Evolutionary conservation across 257 asterid genomes (phyloP).

Genomic region (Verbena officinalis): DNA sequence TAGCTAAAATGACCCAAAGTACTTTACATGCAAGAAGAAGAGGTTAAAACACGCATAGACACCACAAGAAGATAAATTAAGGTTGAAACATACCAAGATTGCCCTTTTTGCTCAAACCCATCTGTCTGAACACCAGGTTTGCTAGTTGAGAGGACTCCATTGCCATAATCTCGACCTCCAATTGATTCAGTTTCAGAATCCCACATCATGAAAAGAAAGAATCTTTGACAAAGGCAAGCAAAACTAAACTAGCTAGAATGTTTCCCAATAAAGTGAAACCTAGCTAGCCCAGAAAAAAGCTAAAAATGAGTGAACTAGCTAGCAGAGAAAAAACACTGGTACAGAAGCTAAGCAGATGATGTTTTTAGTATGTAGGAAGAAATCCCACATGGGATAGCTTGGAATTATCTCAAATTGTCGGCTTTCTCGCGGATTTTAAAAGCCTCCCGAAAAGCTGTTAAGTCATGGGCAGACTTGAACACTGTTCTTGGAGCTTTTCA

Average conservation of each 20-base stretch:
- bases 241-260: neutral
- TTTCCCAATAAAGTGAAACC: no score
- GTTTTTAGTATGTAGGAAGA: conserved; percentile 30
- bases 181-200: conserved; percentile 76
- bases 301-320: neutral
- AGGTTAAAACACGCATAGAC: neutral
- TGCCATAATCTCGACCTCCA: conserved; percentile 59
- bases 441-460: conserved; percentile 42
- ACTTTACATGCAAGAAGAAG: neutral
- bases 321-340: neutral
- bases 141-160: conserved; percentile 61
- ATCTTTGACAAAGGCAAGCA: neutral
- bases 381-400: conserved; percentile 57
- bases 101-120: conserved; percentile 89
- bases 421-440: conserved; percentile 13
- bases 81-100: conserved; percentile 65
- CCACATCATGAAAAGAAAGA: conserved; percentile 56
- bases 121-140: conserved; percentile 70
- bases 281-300: neutral
- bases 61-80: neutral
- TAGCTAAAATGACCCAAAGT: neutral
- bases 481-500: conserved; percentile 5
- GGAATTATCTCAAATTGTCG: conserved; percentile 55
- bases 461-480: conserved; percentile 40
- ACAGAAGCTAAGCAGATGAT: neutral